These are phyloP conservation scores for Thelonectria blattea DNA, from an alignment of 2,329 filamentous ascomycete genomes.

Conservation along the genomic window DNA sequence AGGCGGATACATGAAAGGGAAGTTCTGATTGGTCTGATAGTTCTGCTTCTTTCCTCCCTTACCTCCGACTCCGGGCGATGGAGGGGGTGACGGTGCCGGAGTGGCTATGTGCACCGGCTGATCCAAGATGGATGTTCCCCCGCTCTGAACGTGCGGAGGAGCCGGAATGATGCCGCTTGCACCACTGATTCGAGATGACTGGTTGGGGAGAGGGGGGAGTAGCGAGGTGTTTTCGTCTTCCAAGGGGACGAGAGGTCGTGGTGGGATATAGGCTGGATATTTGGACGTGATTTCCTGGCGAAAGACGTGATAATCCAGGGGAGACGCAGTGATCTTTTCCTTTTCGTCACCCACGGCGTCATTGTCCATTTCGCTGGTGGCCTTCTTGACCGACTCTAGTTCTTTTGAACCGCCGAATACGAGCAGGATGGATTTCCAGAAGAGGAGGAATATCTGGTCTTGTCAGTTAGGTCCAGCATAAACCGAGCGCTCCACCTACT, in stretches of 20 bases:
- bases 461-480: slow-evolving; percentile 26
- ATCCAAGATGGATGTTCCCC: slow-evolving; percentile 82
- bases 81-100: slow-evolving; percentile 92
- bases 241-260: slow-evolving; percentile 79
- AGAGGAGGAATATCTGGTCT: slow-evolving; percentile 72
- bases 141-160: slow-evolving; percentile 59
- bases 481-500: slow-evolving; percentile 47
- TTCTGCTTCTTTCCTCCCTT: slow-evolving; percentile 99
- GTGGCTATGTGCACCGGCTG: slow-evolving; percentile 99
- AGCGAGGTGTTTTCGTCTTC: slow-evolving; percentile 92
- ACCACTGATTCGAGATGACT: slow-evolving; percentile 66
- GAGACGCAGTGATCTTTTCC: slow-evolving; percentile 88
- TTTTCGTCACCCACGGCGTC: slow-evolving; percentile 64
- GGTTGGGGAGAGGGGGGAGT: slow-evolving; percentile 81
- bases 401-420: slow-evolving; percentile 81
- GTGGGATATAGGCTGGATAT: slow-evolving; percentile 94
- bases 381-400: slow-evolving; percentile 75
- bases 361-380: slow-evolving; percentile 65
- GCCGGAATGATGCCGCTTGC: slow-evolving; percentile 67
- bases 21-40: slow-evolving; percentile 98
- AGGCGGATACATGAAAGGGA: slow-evolving; percentile 96
- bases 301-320: slow-evolving; percentile 94
- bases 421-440: slow-evolving; percentile 91
- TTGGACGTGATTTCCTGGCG: slow-evolving; percentile 97
- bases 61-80: slow-evolving; percentile 83